A percentile compares a stretch with the other conserved stretches of the same genome.
Evolutionary conservation across 768 basidiomycete species (phyloP).

Genomic region (Boletus barrowsii): DNA sequence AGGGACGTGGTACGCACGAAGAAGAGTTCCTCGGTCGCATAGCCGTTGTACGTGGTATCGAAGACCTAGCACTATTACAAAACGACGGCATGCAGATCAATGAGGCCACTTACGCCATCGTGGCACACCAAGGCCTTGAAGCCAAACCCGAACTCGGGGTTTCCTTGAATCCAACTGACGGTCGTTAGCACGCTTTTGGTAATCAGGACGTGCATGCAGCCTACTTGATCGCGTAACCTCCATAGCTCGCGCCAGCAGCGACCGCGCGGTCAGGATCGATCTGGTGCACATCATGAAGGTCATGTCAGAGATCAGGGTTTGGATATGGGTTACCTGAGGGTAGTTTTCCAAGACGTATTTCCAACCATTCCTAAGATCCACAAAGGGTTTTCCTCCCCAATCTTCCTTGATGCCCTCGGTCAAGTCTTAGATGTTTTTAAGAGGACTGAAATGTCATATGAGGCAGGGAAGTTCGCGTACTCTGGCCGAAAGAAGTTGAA

Average conservation of each 20-base stretch:
- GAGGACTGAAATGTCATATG: neutral
- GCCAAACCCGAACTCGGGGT: slow-evolving; percentile 80
- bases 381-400: slow-evolving; percentile 86
- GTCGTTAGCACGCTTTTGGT: slow-evolving; percentile 1
- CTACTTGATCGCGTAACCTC: slow-evolving; percentile 87
- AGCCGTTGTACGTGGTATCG: slow-evolving; percentile 76
- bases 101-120: slow-evolving; percentile 65
- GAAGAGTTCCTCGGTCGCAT: slow-evolving; percentile 87
- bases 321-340: slow-evolving; percentile 53
- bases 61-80: slow-evolving; percentile 50
- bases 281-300: slow-evolving; percentile 32
- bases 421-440: slow-evolving; percentile 45
- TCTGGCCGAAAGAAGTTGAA: slow-evolving; percentile 89
- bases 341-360: slow-evolving; percentile 61
- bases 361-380: slow-evolving; percentile 75
- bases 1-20: slow-evolving; percentile 53
- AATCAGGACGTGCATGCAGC: slow-evolving; percentile 11
- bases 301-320: neutral
- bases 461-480: slow-evolving; percentile 31
- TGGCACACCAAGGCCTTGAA: slow-evolving; percentile 94
- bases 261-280: slow-evolving; percentile 68
- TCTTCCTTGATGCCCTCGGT: slow-evolving; percentile 79
- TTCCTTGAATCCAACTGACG: slow-evolving; percentile 89
- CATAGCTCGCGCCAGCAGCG: slow-evolving; percentile 81
- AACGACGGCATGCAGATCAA: neutral